phyloP scores from a whole-genome alignment of 2,329 filamentous ascomycete species.

The Venturia oleaginea region DNA sequence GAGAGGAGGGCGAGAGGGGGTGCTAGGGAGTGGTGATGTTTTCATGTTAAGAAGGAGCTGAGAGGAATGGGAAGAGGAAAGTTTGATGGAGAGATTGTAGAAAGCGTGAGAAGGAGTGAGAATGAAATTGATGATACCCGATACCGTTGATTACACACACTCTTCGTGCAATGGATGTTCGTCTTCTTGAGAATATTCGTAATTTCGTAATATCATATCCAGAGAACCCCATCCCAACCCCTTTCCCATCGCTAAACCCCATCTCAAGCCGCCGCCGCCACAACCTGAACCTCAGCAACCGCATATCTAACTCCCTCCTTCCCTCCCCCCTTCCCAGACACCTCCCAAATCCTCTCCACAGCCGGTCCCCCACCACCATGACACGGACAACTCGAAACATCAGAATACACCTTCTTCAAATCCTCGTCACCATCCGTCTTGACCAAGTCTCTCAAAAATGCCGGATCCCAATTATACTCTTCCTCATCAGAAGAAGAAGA shows the following conservation, averaged over 20 bases:
- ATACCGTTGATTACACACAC: neutral
- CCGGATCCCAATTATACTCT: constrained; percentile 20
- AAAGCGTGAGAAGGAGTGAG: neutral
- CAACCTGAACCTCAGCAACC: neutral
- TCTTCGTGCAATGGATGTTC: neutral
- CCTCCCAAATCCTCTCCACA: constrained; percentile 24
- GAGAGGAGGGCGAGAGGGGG: neutral
- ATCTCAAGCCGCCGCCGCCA: no score
- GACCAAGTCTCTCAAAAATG: constrained; percentile 19
- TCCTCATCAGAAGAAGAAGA: constrained; percentile 20
- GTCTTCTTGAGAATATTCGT: no score
- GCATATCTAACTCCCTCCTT: neutral
- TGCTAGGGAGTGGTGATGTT: neutral
- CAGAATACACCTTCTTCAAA: constrained; percentile 21
- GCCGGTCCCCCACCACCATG: constrained; percentile 21
- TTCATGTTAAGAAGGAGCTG: neutral
- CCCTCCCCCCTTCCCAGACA: constrained; percentile 15
- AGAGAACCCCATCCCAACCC: neutral
- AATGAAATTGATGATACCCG: neutral
- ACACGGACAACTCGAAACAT: constrained; percentile 22
- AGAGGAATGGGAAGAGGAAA: neutral
- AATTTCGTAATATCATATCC: neutral
- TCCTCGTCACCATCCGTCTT: constrained; percentile 21
- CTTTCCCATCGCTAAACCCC: no score
- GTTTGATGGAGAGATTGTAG: neutral